A percentile compares a stretch with the other conserved stretches of the same genome.
Conservation (phyloP, 73 alveolate genomes). For the Tetrahymena malaccensis region DNA sequence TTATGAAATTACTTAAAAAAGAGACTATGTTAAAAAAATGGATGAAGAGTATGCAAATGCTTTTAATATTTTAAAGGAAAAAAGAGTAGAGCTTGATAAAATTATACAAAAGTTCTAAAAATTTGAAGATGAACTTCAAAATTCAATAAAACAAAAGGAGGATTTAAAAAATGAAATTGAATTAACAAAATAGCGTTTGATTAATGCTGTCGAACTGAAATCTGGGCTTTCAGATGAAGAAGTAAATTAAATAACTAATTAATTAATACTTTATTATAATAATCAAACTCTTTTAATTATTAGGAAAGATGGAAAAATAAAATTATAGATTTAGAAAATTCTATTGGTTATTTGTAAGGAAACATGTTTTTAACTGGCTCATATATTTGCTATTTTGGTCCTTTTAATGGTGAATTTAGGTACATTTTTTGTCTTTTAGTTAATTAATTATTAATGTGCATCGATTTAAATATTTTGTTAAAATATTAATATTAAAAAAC, state of each 20-base stretch:
- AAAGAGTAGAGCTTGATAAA: constrained; percentile 59
- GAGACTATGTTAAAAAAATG: constrained; percentile 72
- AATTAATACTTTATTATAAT: background rate
- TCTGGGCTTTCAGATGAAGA: constrained; percentile 87
- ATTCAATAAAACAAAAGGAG: constrained; percentile 66
- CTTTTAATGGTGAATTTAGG: constrained; percentile 84
- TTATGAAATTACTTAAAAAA: constrained; percentile 63
- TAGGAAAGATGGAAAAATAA: constrained; percentile 92
- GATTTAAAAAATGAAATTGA: constrained; percentile 71
- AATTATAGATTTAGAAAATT: constrained; percentile 54
- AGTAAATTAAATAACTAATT: background rate
- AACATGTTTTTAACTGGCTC: constrained; percentile 84
- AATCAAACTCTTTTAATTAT: background rate
- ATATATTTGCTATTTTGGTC: constrained; percentile 85
- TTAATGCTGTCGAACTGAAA: constrained; percentile 87
- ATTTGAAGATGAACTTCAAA: constrained; percentile 69
- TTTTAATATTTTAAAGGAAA: constrained; percentile 63
- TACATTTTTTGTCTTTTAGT: constrained; percentile 1
- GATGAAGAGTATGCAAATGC: constrained; percentile 67
- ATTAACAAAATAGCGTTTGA: constrained; percentile 70
- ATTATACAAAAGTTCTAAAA: constrained; percentile 74
- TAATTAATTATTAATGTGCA: too few relatives aligned
- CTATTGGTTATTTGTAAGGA: constrained; percentile 65
- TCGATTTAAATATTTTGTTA: too few relatives aligned
- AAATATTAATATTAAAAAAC: too few relatives aligned